Percentiles rank a stretch among this genome's conserved stretches.
These are phyloP conservation scores for Aspergillus conjunctus DNA, from an alignment of 495 filamentous ascomycete genomes.

Conservation along the genomic window DNA sequence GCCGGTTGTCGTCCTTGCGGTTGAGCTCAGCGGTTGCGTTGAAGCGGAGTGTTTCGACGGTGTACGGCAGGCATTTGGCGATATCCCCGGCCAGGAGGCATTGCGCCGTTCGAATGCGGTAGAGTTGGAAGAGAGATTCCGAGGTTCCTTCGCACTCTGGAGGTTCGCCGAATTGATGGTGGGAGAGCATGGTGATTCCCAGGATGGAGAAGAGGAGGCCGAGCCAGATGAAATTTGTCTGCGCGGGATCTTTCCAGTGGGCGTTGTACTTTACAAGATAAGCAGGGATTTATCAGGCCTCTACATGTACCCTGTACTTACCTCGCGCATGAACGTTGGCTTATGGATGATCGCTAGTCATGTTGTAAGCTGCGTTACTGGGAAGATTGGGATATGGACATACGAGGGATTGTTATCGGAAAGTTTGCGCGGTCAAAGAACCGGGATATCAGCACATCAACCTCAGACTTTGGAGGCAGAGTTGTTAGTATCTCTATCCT, in stretches of 20 bases:
- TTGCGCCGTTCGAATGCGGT: slow-evolving; percentile 39
- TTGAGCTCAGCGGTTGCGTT: slow-evolving; percentile 43
- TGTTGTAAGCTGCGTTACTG: background rate
- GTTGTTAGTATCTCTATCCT: slow-evolving; percentile 13
- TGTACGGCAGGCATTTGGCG: slow-evolving; percentile 42
- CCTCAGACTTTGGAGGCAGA: slow-evolving; percentile 12
- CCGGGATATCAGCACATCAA: slow-evolving; percentile 3
- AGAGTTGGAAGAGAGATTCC: slow-evolving; percentile 19
- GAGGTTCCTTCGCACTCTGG: slow-evolving; percentile 13
- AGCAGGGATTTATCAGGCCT: background rate
- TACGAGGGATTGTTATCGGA: slow-evolving; percentile 20
- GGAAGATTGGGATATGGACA: background rate
- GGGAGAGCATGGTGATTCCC: slow-evolving; percentile 22
- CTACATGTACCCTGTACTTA: background rate
- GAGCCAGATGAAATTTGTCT: slow-evolving; percentile 26
- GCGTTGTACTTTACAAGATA: slow-evolving; percentile 20
- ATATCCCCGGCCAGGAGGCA: slow-evolving; percentile 46
- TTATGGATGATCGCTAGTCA: slow-evolving; percentile 19
- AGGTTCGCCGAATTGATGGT: slow-evolving; percentile 11
- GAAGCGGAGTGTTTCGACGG: slow-evolving; percentile 46
- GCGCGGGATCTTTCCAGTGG: slow-evolving; percentile 28
- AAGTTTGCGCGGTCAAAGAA: slow-evolving; percentile 17
- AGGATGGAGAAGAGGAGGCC: slow-evolving; percentile 33
- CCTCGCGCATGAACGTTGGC: slow-evolving; percentile 22
- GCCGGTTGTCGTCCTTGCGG: slow-evolving; percentile 37